A percentile compares a stretch with the other conserved stretches of the same genome.
Conservation (phyloP, 345 rosid species). For the Angophora floribunda region DNA sequence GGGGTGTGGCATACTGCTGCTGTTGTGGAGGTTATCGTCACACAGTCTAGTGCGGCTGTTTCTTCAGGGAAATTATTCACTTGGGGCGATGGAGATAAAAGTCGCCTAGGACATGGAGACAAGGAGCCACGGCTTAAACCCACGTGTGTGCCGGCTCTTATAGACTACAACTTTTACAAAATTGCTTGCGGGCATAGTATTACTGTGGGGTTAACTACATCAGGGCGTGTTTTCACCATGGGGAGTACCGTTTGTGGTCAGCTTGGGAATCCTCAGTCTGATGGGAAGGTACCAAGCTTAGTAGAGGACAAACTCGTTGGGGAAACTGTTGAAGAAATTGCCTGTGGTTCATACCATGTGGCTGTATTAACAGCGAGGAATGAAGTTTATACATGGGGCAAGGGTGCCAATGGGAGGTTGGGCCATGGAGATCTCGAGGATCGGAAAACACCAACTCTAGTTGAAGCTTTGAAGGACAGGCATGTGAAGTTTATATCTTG, state of each 20-base stretch:
- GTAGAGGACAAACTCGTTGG: slow-evolving; percentile 60
- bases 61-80: slow-evolving; percentile 89
- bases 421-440: slow-evolving; percentile 95
- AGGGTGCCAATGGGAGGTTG: slow-evolving; percentile 94
- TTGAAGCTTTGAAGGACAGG: slow-evolving; percentile 83
- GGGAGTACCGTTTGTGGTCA: slow-evolving; percentile 95
- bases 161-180: slow-evolving; percentile 71
- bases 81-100: slow-evolving; percentile 98
- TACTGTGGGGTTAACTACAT: slow-evolving; percentile 82
- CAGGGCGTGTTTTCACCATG: slow-evolving; percentile 76
- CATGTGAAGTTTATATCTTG: slow-evolving; percentile 77
- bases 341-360: slow-evolving; percentile 88
- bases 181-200: slow-evolving; percentile 92
- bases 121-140: slow-evolving; percentile 86
- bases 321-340: slow-evolving; percentile 76
- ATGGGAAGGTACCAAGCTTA: slow-evolving; percentile 70
- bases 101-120: slow-evolving; percentile 94
- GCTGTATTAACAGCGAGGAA: slow-evolving; percentile 72
- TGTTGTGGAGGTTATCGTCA: slow-evolving; percentile 80
- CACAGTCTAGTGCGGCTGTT: slow-evolving; percentile 63
- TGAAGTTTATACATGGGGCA: slow-evolving; percentile 94
- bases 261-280: slow-evolving; percentile 77
- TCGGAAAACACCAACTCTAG: slow-evolving; percentile 64
- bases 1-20: slow-evolving; percentile 99
- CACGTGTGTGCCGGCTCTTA: slow-evolving; percentile 80